Evolutionary conservation across 352 stramenopile genomes (phyloP).

Genomic region (Pythium pyrilobum): DNA sequence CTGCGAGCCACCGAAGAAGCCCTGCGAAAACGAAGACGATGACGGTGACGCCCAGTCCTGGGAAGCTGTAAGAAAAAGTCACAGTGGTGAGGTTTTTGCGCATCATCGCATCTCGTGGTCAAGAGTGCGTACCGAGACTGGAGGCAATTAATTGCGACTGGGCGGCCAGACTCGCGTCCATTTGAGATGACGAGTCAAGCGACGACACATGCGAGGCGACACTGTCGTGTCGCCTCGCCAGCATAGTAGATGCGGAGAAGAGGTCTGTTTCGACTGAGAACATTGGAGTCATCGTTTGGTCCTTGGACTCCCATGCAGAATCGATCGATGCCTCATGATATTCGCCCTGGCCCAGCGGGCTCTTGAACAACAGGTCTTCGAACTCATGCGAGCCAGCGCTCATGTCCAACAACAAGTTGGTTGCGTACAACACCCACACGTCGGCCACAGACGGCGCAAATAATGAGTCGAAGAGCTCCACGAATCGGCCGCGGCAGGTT

Average conservation of each 20-base stretch:
- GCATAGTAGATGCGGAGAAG: slow-evolving; percentile 24
- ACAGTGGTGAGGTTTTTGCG: no score
- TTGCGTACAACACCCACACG: slow-evolving; percentile 63
- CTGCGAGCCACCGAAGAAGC: slow-evolving; percentile 3
- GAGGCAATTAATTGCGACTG: slow-evolving; percentile 21
- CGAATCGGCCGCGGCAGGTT: slow-evolving; percentile 34
- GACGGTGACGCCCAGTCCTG: slow-evolving; percentile 3
- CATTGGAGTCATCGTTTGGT: slow-evolving; percentile 62
- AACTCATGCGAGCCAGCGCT: slow-evolving; percentile 22
- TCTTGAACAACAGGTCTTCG: slow-evolving; percentile 41
- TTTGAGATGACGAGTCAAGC: slow-evolving; percentile 1
- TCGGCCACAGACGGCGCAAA: slow-evolving; percentile 42
- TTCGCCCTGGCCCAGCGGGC: slow-evolving; percentile 32
- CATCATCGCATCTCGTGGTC: no score
- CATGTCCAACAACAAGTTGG: slow-evolving; percentile 51
- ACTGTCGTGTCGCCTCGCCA: neutral
- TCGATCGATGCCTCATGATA: slow-evolving; percentile 61
- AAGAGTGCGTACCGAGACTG: slow-evolving; percentile 17
- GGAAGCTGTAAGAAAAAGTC: neutral
- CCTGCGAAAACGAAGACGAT: slow-evolving; percentile 5
- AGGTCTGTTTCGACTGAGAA: slow-evolving; percentile 68
- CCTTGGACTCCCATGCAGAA: slow-evolving; percentile 58
- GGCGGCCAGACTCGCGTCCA: slow-evolving; percentile 1
- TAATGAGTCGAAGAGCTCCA: slow-evolving; percentile 50
- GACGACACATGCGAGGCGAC: slow-evolving; percentile 6